These are phyloP conservation scores for Cladophialophora chaetospira DNA, from an alignment of 2,329 filamentous ascomycete species.

Conservation along the genomic window DNA sequence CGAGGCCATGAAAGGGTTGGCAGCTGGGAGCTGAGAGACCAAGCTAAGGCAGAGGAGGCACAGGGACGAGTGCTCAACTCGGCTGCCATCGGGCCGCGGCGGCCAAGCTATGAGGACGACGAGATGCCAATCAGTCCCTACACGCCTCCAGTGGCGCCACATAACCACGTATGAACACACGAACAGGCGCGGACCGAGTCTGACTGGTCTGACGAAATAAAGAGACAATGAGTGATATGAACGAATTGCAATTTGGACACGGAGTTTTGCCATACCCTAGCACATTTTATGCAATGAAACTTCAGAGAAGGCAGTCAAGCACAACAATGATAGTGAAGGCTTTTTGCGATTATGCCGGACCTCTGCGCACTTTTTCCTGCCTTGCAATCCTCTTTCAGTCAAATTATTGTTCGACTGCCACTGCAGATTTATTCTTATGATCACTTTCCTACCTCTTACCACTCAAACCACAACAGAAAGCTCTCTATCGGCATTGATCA, in stretches of 20 bases:
- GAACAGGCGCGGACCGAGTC: background rate
- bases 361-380: background rate
- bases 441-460: background rate
- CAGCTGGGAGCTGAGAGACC: constrained; percentile 58
- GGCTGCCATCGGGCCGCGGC: constrained; percentile 22
- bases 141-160: constrained; percentile 47
- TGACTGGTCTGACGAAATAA: background rate
- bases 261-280: constrained; percentile 15
- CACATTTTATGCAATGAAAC: background rate
- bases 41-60: constrained; percentile 25
- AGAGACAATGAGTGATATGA: constrained; percentile 3
- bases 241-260: background rate
- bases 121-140: constrained; percentile 43
- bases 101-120: constrained; percentile 50
- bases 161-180: constrained; percentile 51
- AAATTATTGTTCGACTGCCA: background rate
- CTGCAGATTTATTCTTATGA: background rate
- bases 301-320: background rate
- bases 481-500: background rate
- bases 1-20: constrained; percentile 56
- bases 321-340: constrained; percentile 11
- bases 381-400: background rate
- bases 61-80: constrained; percentile 22
- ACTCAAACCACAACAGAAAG: background rate
- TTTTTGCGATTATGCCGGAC: constrained; percentile 1